Evolutionary conservation across 257 asterid genomes (phyloP).

Genomic region (Nicotiana otophora): DNA sequence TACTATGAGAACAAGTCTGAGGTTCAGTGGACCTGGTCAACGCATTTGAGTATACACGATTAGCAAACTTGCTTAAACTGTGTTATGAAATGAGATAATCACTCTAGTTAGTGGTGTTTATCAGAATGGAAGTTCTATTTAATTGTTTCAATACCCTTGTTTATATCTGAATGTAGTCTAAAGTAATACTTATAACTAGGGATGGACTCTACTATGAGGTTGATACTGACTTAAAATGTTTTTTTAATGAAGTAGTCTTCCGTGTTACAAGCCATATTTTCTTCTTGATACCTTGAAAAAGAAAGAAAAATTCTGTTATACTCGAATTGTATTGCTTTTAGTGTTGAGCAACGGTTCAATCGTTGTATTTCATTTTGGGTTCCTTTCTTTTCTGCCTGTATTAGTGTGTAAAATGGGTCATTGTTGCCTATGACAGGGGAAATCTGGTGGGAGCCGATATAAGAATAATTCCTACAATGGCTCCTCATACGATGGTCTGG

Average conservation of each 20-base stretch:
- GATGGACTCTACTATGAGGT: background rate
- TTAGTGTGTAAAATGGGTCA: background rate
- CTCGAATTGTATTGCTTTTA: conserved; percentile 8
- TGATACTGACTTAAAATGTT: background rate
- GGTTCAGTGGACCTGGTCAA: background rate
- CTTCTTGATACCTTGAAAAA: background rate
- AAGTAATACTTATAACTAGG: background rate
- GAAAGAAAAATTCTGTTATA: background rate
- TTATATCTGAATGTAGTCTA: background rate
- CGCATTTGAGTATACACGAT: background rate
- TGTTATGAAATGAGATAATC: background rate
- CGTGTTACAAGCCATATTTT: background rate
- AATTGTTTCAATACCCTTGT: background rate
- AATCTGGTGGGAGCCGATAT: conserved; percentile 60
- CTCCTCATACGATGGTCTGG: conserved; percentile 49
- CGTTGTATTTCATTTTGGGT: background rate
- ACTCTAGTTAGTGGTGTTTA: background rate
- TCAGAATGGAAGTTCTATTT: background rate
- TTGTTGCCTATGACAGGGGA: conserved; percentile 50
- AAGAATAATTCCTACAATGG: conserved; percentile 29
- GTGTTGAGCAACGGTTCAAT: background rate
- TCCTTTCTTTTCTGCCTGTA: conserved; percentile 9
- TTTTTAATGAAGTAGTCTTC: background rate
- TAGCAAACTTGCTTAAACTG: background rate
- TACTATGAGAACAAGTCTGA: background rate